Conservation (phyloP, 2,329 filamentous ascomycete species). For the Plenodomus lindquistii region DNA sequence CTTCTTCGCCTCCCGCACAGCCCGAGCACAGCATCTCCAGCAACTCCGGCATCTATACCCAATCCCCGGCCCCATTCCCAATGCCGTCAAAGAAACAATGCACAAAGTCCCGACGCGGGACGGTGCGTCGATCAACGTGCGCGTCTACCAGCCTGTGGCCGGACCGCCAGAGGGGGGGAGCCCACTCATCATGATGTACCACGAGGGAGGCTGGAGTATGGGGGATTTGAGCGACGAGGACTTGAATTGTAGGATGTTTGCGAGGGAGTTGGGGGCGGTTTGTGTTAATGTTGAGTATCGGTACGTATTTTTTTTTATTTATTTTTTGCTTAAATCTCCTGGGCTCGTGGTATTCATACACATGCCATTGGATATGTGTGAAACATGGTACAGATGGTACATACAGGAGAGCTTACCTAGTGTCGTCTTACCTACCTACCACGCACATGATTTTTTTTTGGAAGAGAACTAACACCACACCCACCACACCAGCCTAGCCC, state of each 20-base stretch:
- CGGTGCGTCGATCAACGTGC: conserved; percentile 27
- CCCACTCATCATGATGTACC: conserved; percentile 41
- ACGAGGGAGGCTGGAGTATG: conserved; percentile 53
- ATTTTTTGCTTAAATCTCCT: neutral
- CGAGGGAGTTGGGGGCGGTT: conserved; percentile 43
- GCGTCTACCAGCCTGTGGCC: conserved; percentile 32
- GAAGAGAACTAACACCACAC: neutral
- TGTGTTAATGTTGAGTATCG: conserved; percentile 58
- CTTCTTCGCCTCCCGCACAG: conserved; percentile 21
- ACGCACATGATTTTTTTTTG: neutral
- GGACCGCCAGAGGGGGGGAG: conserved; percentile 24
- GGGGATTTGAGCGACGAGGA: conserved; percentile 51
- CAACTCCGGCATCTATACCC: conserved; percentile 35
- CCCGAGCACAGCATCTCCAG: conserved; percentile 32
- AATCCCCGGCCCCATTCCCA: conserved; percentile 36
- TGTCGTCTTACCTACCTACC: too few relatives aligned
- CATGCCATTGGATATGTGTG: too few relatives aligned
- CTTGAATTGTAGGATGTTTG: conserved; percentile 47
- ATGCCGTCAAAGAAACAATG: conserved; percentile 32
- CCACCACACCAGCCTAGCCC: conserved; percentile 47
- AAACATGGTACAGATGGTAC: too few relatives aligned
- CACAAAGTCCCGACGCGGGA: conserved; percentile 31
- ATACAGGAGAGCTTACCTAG: too few relatives aligned
- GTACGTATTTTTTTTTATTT: conserved; percentile 14
- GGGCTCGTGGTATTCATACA: neutral